These are phyloP conservation scores for Colletotrichum sp. DNA, from an alignment of 2,329 filamentous ascomycete species.

Conservation along the genomic window DNA sequence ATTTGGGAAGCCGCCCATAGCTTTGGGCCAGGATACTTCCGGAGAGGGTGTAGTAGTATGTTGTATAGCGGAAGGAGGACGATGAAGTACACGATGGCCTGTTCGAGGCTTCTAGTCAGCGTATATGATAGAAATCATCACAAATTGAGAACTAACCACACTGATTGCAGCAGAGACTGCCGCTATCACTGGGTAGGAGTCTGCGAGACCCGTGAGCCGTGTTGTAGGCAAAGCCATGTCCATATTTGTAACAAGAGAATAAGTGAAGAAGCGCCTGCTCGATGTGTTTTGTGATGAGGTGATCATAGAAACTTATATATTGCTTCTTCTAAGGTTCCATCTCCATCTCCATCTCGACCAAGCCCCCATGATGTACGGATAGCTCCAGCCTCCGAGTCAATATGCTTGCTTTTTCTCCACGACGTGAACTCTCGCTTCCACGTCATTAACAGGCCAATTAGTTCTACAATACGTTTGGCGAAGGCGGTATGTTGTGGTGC, in stretches of 20 bases:
- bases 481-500: background rate
- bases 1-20: background rate
- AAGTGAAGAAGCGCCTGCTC: background rate
- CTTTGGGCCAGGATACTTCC: conserved; percentile 32
- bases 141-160: background rate
- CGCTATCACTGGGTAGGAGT: background rate
- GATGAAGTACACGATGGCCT: background rate
- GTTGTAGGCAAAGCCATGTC: background rate
- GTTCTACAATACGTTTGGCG: background rate
- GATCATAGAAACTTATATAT: background rate
- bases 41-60: conserved; percentile 32
- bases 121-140: background rate
- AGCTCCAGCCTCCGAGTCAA: background rate
- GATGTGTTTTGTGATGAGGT: background rate
- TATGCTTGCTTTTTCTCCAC: background rate
- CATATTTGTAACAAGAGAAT: background rate
- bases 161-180: background rate
- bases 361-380: background rate
- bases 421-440: background rate
- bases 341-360: background rate
- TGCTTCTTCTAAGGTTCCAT: background rate
- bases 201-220: background rate
- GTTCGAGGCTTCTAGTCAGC: background rate
- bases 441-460: background rate
- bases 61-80: conserved; percentile 24